Percentiles rank a stretch among this genome's conserved stretches.
Conservation (phyloP, 306 rosid genomes). For the Dryas octopetala region DNA sequence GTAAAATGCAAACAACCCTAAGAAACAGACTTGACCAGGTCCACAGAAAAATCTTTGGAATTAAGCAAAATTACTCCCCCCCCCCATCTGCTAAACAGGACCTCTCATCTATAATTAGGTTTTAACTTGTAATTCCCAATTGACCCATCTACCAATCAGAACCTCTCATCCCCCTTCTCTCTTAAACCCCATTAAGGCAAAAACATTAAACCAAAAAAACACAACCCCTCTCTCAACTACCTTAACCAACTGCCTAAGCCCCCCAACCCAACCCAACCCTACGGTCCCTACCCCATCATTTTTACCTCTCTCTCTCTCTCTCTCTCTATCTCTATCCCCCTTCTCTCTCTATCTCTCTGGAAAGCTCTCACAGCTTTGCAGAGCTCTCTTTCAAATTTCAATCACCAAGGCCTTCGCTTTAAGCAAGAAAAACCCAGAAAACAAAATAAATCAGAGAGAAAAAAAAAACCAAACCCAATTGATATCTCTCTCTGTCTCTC, state of each 20-base stretch:
- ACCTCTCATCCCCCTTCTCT: constrained; percentile 28
- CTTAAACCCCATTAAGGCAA: constrained; percentile 39
- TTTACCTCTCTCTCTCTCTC: constrained; percentile 18
- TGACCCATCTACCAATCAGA: constrained; percentile 11
- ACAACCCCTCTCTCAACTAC: constrained; percentile 50
- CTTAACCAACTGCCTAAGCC: constrained; percentile 34
- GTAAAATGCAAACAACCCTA: too few relatives aligned
- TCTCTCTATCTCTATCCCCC: constrained; percentile 19
- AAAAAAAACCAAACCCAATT: constrained; percentile 4
- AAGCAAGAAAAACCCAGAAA: constrained; percentile 31
- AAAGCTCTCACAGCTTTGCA: constrained; percentile 21
- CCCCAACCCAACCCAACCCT: constrained; percentile 12
- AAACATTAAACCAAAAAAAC: constrained; percentile 13
- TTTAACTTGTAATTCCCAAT: not conserved
- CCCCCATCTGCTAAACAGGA: constrained; percentile 17
- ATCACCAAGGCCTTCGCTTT: constrained; percentile 43
- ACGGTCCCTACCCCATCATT: constrained; percentile 7
- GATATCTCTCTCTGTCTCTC: not conserved
- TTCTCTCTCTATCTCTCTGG: constrained; percentile 10
- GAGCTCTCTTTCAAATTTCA: constrained; percentile 17
- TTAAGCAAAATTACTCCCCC: not conserved
- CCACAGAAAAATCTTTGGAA: not conserved
- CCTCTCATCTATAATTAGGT: constrained; percentile 29
- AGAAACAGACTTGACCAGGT: constrained; percentile 6
- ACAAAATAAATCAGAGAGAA: not conserved